Evolutionary conservation across 345 rosid genomes (phyloP).

Genomic region (Populus euphratica): DNA sequence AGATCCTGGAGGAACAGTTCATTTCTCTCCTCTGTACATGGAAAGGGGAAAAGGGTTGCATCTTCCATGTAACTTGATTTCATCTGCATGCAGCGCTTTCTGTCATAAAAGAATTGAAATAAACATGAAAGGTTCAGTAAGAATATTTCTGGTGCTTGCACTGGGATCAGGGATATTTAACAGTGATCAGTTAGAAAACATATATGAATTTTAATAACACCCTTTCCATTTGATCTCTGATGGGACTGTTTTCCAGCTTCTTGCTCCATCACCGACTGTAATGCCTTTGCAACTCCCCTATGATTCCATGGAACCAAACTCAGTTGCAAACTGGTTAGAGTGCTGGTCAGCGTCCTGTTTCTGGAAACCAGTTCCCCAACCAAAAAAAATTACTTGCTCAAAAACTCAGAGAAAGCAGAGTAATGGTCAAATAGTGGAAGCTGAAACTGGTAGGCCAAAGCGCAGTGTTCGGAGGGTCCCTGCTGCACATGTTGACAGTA

Average conservation of each 20-base stretch:
- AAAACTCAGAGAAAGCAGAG: slow-evolving; percentile 52
- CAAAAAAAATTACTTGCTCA: slow-evolving; percentile 37
- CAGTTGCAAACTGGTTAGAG: slow-evolving; percentile 69
- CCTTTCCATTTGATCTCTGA: not conserved
- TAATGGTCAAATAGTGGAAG: slow-evolving; percentile 44
- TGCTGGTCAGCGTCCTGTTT: slow-evolving; percentile 70
- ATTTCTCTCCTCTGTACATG: not conserved
- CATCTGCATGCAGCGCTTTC: not conserved
- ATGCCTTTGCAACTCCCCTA: slow-evolving; percentile 54
- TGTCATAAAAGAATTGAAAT: not conserved
- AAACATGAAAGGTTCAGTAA: not conserved
- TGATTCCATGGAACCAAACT: slow-evolving; percentile 55
- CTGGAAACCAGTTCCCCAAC: slow-evolving; percentile 74
- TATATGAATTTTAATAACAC: not conserved
- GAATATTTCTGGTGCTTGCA: not conserved
- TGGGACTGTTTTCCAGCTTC: slow-evolving; percentile 54
- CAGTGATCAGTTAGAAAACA: not conserved
- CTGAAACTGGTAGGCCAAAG: slow-evolving; percentile 58
- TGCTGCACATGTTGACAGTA: slow-evolving; percentile 47
- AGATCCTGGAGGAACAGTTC: not conserved
- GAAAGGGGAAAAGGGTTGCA: not conserved
- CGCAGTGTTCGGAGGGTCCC: slow-evolving; percentile 58
- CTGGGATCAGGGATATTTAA: slow-evolving; percentile 1
- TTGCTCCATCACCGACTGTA: slow-evolving; percentile 62
- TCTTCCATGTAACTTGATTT: not conserved